Evolutionary conservation across 345 rosid species (phyloP).

Genomic region (Excoecaria agallocha): DNA sequence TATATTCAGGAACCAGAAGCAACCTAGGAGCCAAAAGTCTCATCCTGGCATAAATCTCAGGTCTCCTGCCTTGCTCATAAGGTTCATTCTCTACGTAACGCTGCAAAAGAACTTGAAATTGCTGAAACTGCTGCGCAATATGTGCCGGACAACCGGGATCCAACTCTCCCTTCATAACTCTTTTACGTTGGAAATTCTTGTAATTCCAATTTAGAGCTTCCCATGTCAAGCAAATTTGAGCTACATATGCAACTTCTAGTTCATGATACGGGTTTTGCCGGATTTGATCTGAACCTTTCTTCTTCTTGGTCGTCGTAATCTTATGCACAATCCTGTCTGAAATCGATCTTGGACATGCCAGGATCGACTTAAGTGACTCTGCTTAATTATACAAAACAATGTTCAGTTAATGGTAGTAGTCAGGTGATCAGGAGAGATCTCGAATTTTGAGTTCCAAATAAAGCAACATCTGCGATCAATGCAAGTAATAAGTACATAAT

Average conservation of each 20-base stretch:
- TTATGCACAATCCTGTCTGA: conserved; percentile 87
- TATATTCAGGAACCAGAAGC: conserved; percentile 91
- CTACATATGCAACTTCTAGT: conserved; percentile 82
- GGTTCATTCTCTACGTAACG: conserved; percentile 91
- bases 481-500: not conserved
- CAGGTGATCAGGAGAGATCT: too few species aligned
- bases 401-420: too few species aligned
- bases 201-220: conserved; percentile 96
- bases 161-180: conserved; percentile 39
- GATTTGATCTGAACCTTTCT: conserved; percentile 33
- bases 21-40: conserved; percentile 86
- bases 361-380: conserved; percentile 79
- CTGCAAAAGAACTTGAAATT: conserved; percentile 87
- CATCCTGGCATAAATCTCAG: conserved; percentile 90
- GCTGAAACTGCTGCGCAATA: conserved; percentile 88
- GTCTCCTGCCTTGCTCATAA: conserved; percentile 88
- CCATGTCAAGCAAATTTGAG: conserved; percentile 93
- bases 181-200: conserved; percentile 69
- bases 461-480: too few species aligned
- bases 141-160: conserved; percentile 76
- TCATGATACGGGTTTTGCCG: conserved; percentile 82
- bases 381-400: not conserved
- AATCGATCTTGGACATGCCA: conserved; percentile 80
- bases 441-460: too few species aligned
- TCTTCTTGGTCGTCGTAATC: conserved; percentile 52